A percentile compares a stretch with the other conserved stretches of the same genome.
Conservation (phyloP, 345 rosid species). For the rapeseed (Brassica napus) region Da-Ae NC_063436.1:15261001-15261500, state of each 20-base stretch:
- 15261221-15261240: neutral
- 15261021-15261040: conserved; percentile 42
- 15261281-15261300: neutral
- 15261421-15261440: neutral
- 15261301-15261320: neutral
- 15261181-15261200: conserved; percentile 31
- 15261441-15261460: neutral
- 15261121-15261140: conserved; percentile 60
- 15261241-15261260: neutral
- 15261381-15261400: neutral
- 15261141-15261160: conserved; percentile 50
- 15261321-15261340: neutral
- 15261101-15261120: conserved; percentile 49
- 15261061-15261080: conserved; percentile 54
- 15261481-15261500: neutral
- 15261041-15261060: conserved; percentile 61
- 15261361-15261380: neutral
- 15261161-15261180: conserved; percentile 41
- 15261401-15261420: neutral
- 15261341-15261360: neutral
- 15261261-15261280: neutral
- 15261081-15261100: conserved; percentile 50
- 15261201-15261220: neutral
- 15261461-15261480: neutral
- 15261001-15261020: conserved; percentile 50